Base-by-base conservation (phyloP, 139 green algal species). In the Pleodorina starrii region DNA sequence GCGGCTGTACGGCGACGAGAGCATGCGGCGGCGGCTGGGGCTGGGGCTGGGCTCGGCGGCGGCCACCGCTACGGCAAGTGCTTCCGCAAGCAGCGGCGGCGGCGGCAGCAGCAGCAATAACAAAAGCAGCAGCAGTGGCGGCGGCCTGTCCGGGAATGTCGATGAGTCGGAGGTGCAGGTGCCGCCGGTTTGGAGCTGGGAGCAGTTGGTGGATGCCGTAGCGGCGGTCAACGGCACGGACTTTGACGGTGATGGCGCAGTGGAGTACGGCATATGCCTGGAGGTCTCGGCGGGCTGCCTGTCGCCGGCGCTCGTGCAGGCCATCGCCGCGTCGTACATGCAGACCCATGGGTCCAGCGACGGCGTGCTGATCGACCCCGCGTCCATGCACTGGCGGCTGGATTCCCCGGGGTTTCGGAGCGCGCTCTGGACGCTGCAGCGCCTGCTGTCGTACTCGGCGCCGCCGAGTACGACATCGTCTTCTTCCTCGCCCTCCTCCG, bases 221-320 rank as follows among this genome's bases (percentile, higher is more conserved):
- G 81, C 81, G n/a, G 81, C 81, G 16, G 14, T 87, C n/a, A 77
- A 87, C 81, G 81, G 81, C 21, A 87, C 81, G 32, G 81, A 87
- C 63, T 74, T 87, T 3, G 44, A 87, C 44, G 81, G 81, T 14
- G 81, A 87, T 69, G 81, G 81, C 16, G 43, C 29, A 0, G 29
- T 16, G 11, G 81, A 87, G 60, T 87, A 78, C 60, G 81, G 81
- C 81, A 48, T 78, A 5, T 87, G 81, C 60, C 60, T 87, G n/a
- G 81, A 59, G 27, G 44, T 43, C 16, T 12, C 35, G 7, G 50
- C 76, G 71, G 76, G 81, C 35, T 87, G 81, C 59, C 17, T 87
- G 44, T 59, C 59, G n/a, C 81, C 81, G 1, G 60, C 60, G 16
- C 60, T 87, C 16, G 5, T 87, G n/a, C 81, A 87, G 60, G 81